A percentile compares a stretch with the other conserved stretches of the same genome.
These are phyloP conservation scores for Bacidia rubella DNA, from an alignment of 495 filamentous ascomycete genomes.

Conservation along the genomic window DNA sequence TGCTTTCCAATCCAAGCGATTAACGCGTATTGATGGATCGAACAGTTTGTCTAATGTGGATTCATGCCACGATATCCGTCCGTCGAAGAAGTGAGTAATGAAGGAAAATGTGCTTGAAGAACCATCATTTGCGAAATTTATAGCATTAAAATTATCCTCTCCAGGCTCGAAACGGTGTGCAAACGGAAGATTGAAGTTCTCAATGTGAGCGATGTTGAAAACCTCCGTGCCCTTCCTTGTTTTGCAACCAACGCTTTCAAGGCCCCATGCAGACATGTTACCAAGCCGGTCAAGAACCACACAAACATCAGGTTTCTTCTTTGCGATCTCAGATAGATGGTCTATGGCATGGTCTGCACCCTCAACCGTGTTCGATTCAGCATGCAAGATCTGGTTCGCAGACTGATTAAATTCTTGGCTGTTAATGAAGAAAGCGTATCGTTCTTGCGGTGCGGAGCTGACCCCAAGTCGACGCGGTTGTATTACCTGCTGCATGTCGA, in stretches of 20 bases:
- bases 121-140: constrained; percentile 52
- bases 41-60: constrained; percentile 68
- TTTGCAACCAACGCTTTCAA: constrained; percentile 80
- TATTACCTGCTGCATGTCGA: constrained; percentile 66
- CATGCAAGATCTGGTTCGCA: constrained; percentile 61
- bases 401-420: constrained; percentile 66
- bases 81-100: constrained; percentile 80
- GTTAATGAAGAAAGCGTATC: constrained; percentile 76
- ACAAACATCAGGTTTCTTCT: constrained; percentile 74
- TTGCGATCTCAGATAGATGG: constrained; percentile 77
- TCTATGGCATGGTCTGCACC: constrained; percentile 58
- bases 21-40: constrained; percentile 56
- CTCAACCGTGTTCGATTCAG: constrained; percentile 39
- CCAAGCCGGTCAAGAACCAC: constrained; percentile 73
- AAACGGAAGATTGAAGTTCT: constrained; percentile 55
- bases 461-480: constrained; percentile 38
- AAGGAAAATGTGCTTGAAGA: constrained; percentile 52
- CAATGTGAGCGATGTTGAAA: constrained; percentile 80
- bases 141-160: constrained; percentile 43
- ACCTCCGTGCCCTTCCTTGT: constrained; percentile 51
- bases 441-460: constrained; percentile 24
- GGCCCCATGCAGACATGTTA: constrained; percentile 85
- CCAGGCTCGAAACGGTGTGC: constrained; percentile 28
- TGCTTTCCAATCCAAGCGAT: constrained; percentile 42
- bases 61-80: constrained; percentile 67